A percentile compares a stretch with the other conserved stretches of the same genome.
These are phyloP conservation scores for Fusarium equiseti DNA, from an alignment of 2,329 filamentous ascomycete genomes.

Conservation along the genomic window DNA sequence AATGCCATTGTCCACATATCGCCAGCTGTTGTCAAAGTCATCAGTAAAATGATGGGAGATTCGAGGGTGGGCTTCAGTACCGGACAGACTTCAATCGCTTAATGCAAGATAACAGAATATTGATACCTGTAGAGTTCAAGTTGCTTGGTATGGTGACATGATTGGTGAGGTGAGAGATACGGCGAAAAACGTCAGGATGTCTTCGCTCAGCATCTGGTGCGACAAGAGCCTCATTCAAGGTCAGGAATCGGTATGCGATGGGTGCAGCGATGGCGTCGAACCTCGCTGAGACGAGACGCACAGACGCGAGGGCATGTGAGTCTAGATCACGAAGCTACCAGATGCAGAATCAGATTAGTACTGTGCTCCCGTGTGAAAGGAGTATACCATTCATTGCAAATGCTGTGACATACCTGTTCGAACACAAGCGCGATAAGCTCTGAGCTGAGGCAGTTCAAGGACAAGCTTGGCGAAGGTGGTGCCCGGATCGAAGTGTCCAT, in stretches of 20 bases:
- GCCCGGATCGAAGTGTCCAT: constrained; percentile 39
- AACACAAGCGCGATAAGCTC: constrained; percentile 59
- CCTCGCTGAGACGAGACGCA: constrained; percentile 55
- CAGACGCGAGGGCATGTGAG: constrained; percentile 48
- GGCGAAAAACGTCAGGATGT: constrained; percentile 51
- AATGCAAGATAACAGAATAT: constrained; percentile 52
- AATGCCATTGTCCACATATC: constrained; percentile 51
- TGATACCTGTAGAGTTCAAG: constrained; percentile 54
- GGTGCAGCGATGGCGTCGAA: constrained; percentile 59
- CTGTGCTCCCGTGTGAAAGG: not conserved
- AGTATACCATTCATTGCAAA: not conserved
- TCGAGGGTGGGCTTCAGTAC: constrained; percentile 46
- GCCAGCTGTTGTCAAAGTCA: constrained; percentile 51
- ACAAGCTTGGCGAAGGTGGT: constrained; percentile 15
- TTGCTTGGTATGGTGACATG: constrained; percentile 57
- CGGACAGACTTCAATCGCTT: constrained; percentile 55
- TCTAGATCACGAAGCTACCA: constrained; percentile 57
- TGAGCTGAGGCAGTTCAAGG: constrained; percentile 54
- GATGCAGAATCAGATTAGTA: constrained; percentile 21
- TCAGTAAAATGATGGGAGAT: constrained; percentile 20
- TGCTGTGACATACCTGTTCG: constrained; percentile 53
- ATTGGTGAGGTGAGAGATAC: constrained; percentile 55
- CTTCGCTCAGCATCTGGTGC: constrained; percentile 49
- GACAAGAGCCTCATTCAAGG: constrained; percentile 55
- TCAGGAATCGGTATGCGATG: constrained; percentile 56